These are phyloP conservation scores for Astragalus glycyphyllos DNA, from an alignment of 306 rosid species.

Conservation along the genomic window DNA sequence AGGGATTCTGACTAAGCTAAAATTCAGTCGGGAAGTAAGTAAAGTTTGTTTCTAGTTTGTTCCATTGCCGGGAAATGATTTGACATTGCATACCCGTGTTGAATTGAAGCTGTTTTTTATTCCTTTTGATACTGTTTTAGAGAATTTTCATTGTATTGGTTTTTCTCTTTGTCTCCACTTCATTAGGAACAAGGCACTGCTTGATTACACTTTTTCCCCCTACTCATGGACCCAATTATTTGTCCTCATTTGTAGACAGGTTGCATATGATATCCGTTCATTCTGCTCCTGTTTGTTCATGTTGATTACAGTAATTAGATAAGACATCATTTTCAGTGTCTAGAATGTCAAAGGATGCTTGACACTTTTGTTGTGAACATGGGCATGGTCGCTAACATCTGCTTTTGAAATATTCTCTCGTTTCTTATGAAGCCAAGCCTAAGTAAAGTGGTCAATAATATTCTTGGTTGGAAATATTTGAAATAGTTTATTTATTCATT, in stretches of 20 bases:
- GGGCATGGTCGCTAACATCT: background rate
- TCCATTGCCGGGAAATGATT: too few relatives aligned
- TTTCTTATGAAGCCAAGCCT: background rate
- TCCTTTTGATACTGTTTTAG: background rate
- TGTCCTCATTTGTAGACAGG: conserved; percentile 35
- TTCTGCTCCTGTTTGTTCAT: background rate
- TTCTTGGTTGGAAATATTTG: too few relatives aligned
- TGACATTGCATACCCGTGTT: background rate
- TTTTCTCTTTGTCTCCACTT: conserved; percentile 21
- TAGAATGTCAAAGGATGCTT: conserved; percentile 18
- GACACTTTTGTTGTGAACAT: conserved; percentile 16
- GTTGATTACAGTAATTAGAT: conserved; percentile 2
- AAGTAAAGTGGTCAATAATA: background rate
- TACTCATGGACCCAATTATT: conserved; percentile 38
- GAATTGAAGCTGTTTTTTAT: background rate
- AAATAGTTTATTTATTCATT: too few relatives aligned
- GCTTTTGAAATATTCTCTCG: conserved; percentile 10
- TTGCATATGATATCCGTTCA: conserved; percentile 22
- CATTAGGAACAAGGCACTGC: conserved; percentile 19
- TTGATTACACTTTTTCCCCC: background rate
- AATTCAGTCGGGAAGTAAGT: too few relatives aligned
- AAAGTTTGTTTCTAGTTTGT: too few relatives aligned
- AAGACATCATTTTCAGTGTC: conserved; percentile 22
- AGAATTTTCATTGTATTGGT: background rate
- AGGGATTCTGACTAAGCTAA: too few relatives aligned